Evolutionary conservation across 164 flowering plant genomes (phyloP).

Genomic region (Stephania yunnanensis): DNA sequence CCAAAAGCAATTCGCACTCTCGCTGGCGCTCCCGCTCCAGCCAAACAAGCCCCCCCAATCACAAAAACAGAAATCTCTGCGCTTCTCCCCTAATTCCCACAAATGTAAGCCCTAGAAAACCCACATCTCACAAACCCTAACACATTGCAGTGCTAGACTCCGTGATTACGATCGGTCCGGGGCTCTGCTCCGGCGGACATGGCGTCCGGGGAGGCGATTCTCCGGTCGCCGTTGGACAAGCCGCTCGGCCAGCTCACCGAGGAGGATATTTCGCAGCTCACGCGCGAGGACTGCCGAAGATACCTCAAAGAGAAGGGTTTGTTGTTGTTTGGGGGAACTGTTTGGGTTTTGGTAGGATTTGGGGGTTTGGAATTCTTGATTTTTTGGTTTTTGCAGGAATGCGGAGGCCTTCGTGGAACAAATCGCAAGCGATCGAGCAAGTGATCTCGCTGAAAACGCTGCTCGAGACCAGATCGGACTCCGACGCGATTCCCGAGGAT

Average conservation of each 20-base stretch:
- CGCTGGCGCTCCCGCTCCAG: background rate
- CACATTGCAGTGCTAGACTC: too few relatives aligned
- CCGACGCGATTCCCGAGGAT: constrained; percentile 24
- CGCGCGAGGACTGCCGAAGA: constrained; percentile 93
- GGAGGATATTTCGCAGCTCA: constrained; percentile 93
- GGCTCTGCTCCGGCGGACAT: constrained; percentile 14
- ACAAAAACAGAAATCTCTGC: background rate
- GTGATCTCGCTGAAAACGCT: constrained; percentile 68
- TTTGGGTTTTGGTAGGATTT: constrained; percentile 11
- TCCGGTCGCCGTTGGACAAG: constrained; percentile 66
- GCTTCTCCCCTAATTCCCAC: background rate
- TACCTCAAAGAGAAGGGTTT: constrained; percentile 88
- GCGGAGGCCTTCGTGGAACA: constrained; percentile 94
- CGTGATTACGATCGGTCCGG: too few relatives aligned
- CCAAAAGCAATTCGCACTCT: background rate
- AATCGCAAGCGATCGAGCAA: constrained; percentile 92
- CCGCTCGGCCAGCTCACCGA: constrained; percentile 76
- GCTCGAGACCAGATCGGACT: constrained; percentile 40
- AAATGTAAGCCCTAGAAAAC: background rate
- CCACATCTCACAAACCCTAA: too few relatives aligned
- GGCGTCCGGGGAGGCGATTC: constrained; percentile 33
- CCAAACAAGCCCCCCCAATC: too few relatives aligned
- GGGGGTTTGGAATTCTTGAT: background rate
- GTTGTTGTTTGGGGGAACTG: background rate
- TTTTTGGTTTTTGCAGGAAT: constrained; percentile 44